Base-by-base conservation (phyloP, 2,329 filamentous ascomycete genomes). In the Didymella segeticola region DNA sequence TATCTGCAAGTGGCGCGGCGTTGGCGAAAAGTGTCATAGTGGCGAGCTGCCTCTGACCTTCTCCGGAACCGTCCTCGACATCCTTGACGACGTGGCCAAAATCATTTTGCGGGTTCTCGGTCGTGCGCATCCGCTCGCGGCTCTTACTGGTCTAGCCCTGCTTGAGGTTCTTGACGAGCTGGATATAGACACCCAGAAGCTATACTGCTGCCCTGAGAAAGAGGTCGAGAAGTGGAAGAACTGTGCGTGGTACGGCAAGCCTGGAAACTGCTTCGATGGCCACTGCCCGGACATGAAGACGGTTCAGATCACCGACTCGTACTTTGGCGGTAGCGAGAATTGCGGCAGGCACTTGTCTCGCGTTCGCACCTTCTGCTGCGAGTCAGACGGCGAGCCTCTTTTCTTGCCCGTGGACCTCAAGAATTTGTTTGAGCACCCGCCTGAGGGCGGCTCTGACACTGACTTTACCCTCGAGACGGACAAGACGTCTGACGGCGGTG, bases 401-500 rank as follows among this genome's bases (percentile, higher is more conserved):
- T 43, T 43, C 41, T n/a, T 43, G 27, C 41, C 41, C n/a, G 41
- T 43, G 17, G 14, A 15, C 20, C 41, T 43, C 41, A 19, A 43
- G 41, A 19, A 43, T 27, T 14, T 43, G 17, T 43, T 43, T 12
- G n/a, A 15, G 41, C n/a, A 43, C 17, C 41, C 41, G 6, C 41
- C 41, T 23, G 41, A 43, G 14, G 41, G 14, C 41, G 41, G 17
- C 4, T 15, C 41, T 10, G 41, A 43, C 27, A 43, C 41, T 8
- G 41, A 43, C 6, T 43, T 43, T 19, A 43, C 41, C 17, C 41
- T 43, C 15, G 14, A 43, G 41, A 43, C 41, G n/a, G 41, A 43
- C 14, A 15, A 15, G 17, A 43, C 41, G 17, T 43, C n/a, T 2
- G 41, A 19, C 11, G 41, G 41, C n/a, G 17, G 41, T 19, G 14